Evolutionary conservation across 2,329 filamentous ascomycete genomes (phyloP), one percentile per base, ranked within the genome.

Genomic region (Calonectria fujianensis): DNA sequence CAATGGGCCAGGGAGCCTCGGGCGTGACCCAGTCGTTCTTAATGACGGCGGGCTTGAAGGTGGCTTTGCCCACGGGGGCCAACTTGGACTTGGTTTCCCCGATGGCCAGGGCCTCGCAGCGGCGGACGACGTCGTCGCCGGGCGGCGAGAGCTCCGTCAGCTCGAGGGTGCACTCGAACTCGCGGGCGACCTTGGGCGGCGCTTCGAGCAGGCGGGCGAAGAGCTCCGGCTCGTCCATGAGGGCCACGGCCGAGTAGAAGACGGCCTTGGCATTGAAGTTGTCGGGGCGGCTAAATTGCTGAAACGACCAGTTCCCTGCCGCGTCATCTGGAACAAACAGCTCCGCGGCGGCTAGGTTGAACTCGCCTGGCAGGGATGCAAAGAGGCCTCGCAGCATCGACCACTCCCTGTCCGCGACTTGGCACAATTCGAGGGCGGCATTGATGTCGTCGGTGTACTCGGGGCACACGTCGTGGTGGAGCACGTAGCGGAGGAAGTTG

Each of bases 401-500:
- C 45, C 97, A 88, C 84, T 98, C 95, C 2, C 86, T 81, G 4
- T 91, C 88, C 1, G 94, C 95, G 18, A 88, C 82, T 27, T 92
- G 89, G 80, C 95, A 98, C 35, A 96, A 83, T 1, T 83, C 83
- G 10, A 93, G 87, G 0, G 96, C 95, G 0, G 89, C 86, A 20
- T 90, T 85, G 73, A 98, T 88, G 76, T 96, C 91, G 0, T 89
- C 86, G 0, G 85, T 87, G 82, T 96, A 94, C 83, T 98, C 97
- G 0, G 94, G 93, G 80, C 96, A 98, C 20, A 97, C 96, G 48
- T 94, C 91, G 81, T 98, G 96, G 74, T 94, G 91, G 13, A 96
- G 88, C 0, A 98, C 88, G 78, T 98, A 99, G 77, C 95, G 94
- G 76, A 98, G 91, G 82, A 98, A 98, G 82, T 97, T 98, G 74